phyloP scores from a whole-genome alignment of 352 stramenopile species.

The Pythium myriotylum region DNA sequence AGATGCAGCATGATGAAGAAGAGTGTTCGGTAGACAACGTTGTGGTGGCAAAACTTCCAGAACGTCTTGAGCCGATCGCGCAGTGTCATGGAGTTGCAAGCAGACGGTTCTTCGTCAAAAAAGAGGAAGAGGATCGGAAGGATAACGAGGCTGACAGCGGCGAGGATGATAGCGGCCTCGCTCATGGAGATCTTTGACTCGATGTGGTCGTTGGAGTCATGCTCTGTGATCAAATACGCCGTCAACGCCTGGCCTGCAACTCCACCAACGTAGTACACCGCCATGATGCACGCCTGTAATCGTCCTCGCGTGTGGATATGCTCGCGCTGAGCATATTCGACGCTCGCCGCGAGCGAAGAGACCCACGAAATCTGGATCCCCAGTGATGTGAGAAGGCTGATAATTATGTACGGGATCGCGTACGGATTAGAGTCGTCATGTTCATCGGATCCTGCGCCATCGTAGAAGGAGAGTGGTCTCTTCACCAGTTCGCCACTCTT shows the following conservation, averaged over 20 bases:
- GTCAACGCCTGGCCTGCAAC: not conserved
- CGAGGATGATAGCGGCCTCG: slow-evolving; percentile 11
- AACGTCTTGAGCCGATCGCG: slow-evolving; percentile 7
- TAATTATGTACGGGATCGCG: slow-evolving; percentile 5
- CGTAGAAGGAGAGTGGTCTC: not conserved
- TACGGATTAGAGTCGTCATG: slow-evolving; percentile 1
- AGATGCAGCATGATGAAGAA: slow-evolving; percentile 21
- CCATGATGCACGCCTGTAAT: slow-evolving; percentile 14
- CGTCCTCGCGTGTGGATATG: slow-evolving; percentile 24
- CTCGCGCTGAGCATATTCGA: slow-evolving; percentile 35
- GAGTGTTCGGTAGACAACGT: slow-evolving; percentile 20
- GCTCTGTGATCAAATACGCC: not conserved
- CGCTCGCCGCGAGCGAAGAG: slow-evolving; percentile 9
- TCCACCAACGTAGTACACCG: slow-evolving; percentile 16
- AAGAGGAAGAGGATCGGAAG: slow-evolving; percentile 5
- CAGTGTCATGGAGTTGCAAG: not conserved
- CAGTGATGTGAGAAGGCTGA: slow-evolving; percentile 16
- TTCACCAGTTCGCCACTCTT: not conserved
- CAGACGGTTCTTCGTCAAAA: not conserved
- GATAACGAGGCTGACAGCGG: not conserved
- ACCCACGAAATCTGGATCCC: slow-evolving; percentile 30
- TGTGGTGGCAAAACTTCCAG: slow-evolving; percentile 23
- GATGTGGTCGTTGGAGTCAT: not conserved
- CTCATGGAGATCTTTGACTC: slow-evolving; percentile 16
- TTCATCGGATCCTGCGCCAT: too few species aligned